Evolutionary conservation across 177 flowering plant species (phyloP).

Genomic region (Vitis hybrid): DNA sequence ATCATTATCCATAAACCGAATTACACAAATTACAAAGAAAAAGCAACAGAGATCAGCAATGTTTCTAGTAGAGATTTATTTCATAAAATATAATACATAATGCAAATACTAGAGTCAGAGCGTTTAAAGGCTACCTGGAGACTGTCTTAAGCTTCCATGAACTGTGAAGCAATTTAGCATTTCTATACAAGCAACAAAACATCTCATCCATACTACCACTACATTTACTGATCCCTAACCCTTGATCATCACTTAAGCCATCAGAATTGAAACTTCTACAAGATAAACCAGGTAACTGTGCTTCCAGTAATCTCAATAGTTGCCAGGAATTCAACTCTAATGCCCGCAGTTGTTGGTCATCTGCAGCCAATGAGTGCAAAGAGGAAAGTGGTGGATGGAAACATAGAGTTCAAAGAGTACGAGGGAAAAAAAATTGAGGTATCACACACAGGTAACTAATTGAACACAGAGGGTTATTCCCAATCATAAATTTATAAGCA

Average conservation of each 20-base stretch:
- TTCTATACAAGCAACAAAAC: constrained; percentile 53
- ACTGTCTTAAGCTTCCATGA: constrained; percentile 52
- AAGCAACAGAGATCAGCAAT: constrained; percentile 7
- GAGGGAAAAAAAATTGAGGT: too few species aligned
- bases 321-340: constrained; percentile 93
- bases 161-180: constrained; percentile 56
- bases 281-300: constrained; percentile 57
- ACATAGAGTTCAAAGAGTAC: too few species aligned
- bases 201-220: constrained; percentile 38
- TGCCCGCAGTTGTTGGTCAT: constrained; percentile 60
- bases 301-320: constrained; percentile 67
- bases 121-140: constrained; percentile 26
- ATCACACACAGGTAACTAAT: too few species aligned
- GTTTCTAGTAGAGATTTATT: background rate
- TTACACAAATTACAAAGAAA: constrained; percentile 9
- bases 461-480: too few species aligned
- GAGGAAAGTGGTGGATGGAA: too few species aligned
- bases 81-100: constrained; percentile 2
- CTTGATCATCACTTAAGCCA: constrained; percentile 21
- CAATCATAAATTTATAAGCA: too few species aligned
- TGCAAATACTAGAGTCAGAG: background rate
- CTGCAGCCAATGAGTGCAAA: constrained; percentile 33
- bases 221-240: constrained; percentile 24
- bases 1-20: constrained; percentile 39
- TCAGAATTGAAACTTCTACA: constrained; percentile 38